Evolutionary conservation across 768 basidiomycete species (phyloP), one percentile per base, ranked within the genome.

Genomic region (Boletus bicolor): DNA sequence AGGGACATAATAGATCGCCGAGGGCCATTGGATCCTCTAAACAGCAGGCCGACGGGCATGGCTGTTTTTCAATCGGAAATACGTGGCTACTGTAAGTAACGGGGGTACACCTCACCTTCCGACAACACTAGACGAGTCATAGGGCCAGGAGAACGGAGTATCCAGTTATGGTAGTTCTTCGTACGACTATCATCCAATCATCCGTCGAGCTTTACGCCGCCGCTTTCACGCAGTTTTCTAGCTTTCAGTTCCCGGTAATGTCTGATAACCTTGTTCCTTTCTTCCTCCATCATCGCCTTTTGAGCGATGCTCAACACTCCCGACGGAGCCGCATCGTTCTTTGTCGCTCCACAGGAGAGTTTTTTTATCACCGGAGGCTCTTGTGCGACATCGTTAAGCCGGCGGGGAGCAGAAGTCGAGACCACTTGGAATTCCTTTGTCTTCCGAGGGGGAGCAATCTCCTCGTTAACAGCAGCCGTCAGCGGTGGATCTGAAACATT

Each of bases 241-340:
- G 80, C 83, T 68, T 86, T 91, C 69, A 91, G 63, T 69, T 85
- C 80, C 56, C 90, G 74, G 68, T 91, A 91, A 51, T 79, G 76
- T 64, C 70, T 72, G 56, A 93, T 85, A 21, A 73, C 87, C 56
- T 79, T 84, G 62, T 87, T 84, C 58, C 90, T 77, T 68, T 91
- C 89, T 50, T 77, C 75, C 63, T 87, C 87, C 81, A 93, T 83
- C 83, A 89, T 83, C 7, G 77, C 76, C 66, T 82, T 85, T 73
- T 91, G 88, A 14, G 86, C 83, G 80, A 90, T 84, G 30, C 85
- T 86, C 32, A 91, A 60, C 8, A 88, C 77, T 3, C 78, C 79
- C 41, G 55, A 50, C 58, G 65, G 63, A 76, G 73, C 55, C 64
- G 64, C 55, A 48, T 49, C 64, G 46, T 44, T 62, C 59, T 55